A percentile compares a stretch with the other conserved stretches of the same genome.
These are phyloP conservation scores for Hypomontagnella submonticulosa DNA, from an alignment of 495 filamentous ascomycete species.

Conservation along the genomic window DNA sequence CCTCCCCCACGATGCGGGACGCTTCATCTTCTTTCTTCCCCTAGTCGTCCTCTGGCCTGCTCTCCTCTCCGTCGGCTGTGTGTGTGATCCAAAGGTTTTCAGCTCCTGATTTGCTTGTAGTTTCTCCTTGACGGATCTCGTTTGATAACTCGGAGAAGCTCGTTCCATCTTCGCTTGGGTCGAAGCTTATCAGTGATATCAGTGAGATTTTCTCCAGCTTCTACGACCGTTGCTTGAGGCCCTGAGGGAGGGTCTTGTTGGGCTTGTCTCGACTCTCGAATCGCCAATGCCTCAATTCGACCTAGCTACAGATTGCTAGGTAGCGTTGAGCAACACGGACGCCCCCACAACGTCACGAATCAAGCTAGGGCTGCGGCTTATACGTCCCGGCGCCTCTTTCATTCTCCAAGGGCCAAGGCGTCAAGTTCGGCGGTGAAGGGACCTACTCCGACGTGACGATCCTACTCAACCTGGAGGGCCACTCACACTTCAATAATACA, in stretches of 20 bases:
- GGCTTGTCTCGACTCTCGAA: constrained; percentile 5
- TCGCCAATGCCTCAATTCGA: constrained; percentile 33
- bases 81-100: constrained; percentile 18
- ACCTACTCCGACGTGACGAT: constrained; percentile 41
- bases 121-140: constrained; percentile 7
- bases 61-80: not conserved
- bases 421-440: constrained; percentile 42
- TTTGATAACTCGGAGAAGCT: constrained; percentile 22
- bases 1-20: constrained; percentile 28
- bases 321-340: constrained; percentile 31
- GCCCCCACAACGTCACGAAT: constrained; percentile 39
- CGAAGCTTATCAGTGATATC: constrained; percentile 22
- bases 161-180: constrained; percentile 26
- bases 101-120: not conserved
- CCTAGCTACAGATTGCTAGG: constrained; percentile 39
- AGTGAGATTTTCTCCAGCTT: not conserved
- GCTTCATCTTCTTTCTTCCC: constrained; percentile 17
- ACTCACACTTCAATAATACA: constrained; percentile 11
- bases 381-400: constrained; percentile 28
- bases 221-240: too few relatives aligned
- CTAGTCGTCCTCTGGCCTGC: not conserved
- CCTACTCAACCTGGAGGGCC: constrained; percentile 41
- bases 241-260: not conserved
- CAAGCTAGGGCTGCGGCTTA: constrained; percentile 39
- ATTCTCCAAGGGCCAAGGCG: constrained; percentile 35